These are phyloP conservation scores for bread wheat (Triticum aestivum) DNA, from an alignment of 176 grass and related monocot genomes.

Conservation along the genomic window IWGSC_CS_RefSeq_v2.1 NC_057812.1:138150386-138150885, in stretches of 20 bases:
- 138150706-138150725: not conserved
- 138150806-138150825: conserved; percentile 39
- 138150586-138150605: not conserved
- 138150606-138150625: not conserved
- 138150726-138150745: conserved; percentile 65
- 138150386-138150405: too few species aligned
- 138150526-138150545: not conserved
- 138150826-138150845: not conserved
- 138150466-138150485: not conserved
- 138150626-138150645: not conserved
- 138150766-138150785: conserved; percentile 73
- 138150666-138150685: conserved; percentile 13
- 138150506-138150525: not conserved
- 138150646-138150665: not conserved
- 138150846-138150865: not conserved
- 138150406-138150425: not conserved
- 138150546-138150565: not conserved
- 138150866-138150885: not conserved
- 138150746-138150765: conserved; percentile 51
- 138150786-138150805: conserved; percentile 81
- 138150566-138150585: not conserved
- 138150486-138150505: not conserved
- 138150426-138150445: not conserved
- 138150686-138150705: not conserved
- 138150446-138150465: not conserved